Percentiles rank a stretch among this genome's conserved stretches.
phyloP scores from a whole-genome alignment of 768 basidiomycete species.

The Suillus luteus region DNA sequence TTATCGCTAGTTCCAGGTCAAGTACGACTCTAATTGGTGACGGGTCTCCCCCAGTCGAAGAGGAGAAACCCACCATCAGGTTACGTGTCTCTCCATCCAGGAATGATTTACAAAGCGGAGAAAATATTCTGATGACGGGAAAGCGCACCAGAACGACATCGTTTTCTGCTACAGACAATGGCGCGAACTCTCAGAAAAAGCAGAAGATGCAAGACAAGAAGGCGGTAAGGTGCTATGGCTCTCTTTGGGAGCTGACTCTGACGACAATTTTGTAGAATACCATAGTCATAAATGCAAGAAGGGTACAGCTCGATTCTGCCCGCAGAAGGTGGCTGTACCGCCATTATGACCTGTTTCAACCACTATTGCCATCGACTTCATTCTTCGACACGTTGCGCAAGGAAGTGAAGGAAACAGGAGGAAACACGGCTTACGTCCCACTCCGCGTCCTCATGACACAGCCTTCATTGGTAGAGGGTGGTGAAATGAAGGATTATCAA shows the following conservation, averaged over 20 bases:
- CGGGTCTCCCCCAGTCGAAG: slow-evolving; percentile 24
- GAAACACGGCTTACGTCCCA: slow-evolving; percentile 34
- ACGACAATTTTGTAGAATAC: slow-evolving; percentile 39
- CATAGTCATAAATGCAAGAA: slow-evolving; percentile 37
- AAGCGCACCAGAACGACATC: slow-evolving; percentile 25
- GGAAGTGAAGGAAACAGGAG: slow-evolving; percentile 33
- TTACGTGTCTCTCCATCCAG: slow-evolving; percentile 15
- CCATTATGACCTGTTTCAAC: slow-evolving; percentile 46
- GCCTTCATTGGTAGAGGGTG: slow-evolving; percentile 52
- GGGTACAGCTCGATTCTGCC: slow-evolving; percentile 41
- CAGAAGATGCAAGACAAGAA: slow-evolving; percentile 41
- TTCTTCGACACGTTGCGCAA: slow-evolving; percentile 41
- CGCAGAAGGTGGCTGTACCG: slow-evolving; percentile 48
- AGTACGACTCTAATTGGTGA: slow-evolving; percentile 33
- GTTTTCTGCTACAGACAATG: slow-evolving; percentile 9
- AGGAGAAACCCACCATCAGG: slow-evolving; percentile 10
- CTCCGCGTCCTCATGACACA: slow-evolving; percentile 46
- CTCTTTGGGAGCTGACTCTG: not conserved
- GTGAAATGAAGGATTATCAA: slow-evolving; percentile 75
- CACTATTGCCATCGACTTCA: slow-evolving; percentile 45
- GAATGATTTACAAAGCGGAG: not conserved
- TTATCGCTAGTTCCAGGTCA: slow-evolving; percentile 28
- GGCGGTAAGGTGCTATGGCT: slow-evolving; percentile 32
- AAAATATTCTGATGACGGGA: not conserved
- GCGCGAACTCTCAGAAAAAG: slow-evolving; percentile 26